Base-by-base conservation (phyloP, 1,139 yeast genomes). In the Pneumocystis sp. region DNA sequence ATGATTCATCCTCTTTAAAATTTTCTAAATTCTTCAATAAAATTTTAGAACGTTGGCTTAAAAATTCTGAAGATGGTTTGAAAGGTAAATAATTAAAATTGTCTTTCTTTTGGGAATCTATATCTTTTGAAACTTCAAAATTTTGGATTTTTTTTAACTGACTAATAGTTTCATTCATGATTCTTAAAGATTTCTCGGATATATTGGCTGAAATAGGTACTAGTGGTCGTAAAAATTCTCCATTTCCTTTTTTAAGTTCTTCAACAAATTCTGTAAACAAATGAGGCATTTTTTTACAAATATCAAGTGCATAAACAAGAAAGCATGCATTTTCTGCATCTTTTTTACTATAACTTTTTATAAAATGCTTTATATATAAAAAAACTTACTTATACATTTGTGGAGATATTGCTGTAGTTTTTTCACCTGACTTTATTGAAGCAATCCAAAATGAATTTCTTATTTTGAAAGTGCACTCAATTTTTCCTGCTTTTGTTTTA, bases 241-340 rank as follows among this genome's bases (percentile, higher is more conserved):
- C 71, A 61, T 66, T 65, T 12, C 68, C 68, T n/a, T 64, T 63
- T 44, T 64, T 42, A 56, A 68, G 62, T n/a, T 63, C 66, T 25
- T 31, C 57, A 56, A 69, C 56, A 61, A 69, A 69, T 35, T 44
- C 50, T 17, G 59, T 35, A 70, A 70, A 69, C 10, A 65, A 34
- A 15, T 57, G 64, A 10, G 68, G 66, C 34, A 64, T 64, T 35
- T 67, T 63, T 37, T 65, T 62, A 62, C 67, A 67, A 50, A 69
- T 61, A 8, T 62, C 64, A 34, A 64, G 61, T 1, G 69, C 70
- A 10, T 68, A 63, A 29, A 65, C 65, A 31, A 69, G 59, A 25
- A 59, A 67, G 4, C 70, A 67, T 5, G 65, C 67, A n/a, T 21
- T 31, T 37, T 44, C 50, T n/a, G 68, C 69, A 56, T 63, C 64